These are phyloP conservation scores for Aspergillus sp. DNA, from an alignment of 2,329 filamentous ascomycete species.

Conservation along the genomic window DNA sequence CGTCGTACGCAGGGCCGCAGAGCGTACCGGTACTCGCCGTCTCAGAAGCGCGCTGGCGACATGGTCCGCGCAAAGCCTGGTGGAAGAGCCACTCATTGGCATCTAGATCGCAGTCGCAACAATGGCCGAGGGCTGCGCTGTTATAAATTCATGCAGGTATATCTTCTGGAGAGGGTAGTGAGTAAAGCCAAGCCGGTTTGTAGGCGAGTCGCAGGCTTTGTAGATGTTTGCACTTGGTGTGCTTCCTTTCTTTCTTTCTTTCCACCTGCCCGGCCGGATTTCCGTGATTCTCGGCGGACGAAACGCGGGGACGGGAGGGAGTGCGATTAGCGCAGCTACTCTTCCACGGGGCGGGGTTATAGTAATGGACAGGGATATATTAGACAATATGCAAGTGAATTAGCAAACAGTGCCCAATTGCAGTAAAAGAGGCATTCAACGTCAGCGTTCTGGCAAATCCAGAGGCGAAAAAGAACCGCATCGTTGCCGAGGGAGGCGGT, in stretches of 20 bases:
- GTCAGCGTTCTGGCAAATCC: not conserved
- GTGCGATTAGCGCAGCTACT: not conserved
- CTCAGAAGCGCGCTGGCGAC: conserved; percentile 26
- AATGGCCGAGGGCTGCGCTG: not conserved
- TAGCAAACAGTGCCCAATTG: not conserved
- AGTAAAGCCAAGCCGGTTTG: not conserved
- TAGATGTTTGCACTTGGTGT: not conserved
- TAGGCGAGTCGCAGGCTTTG: not conserved
- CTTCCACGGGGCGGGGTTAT: not conserved
- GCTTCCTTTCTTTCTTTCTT: not conserved
- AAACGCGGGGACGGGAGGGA: conserved; percentile 12
- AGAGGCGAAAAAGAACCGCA: conserved; percentile 22
- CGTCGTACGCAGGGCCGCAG: conserved; percentile 21
- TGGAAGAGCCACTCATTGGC: conserved; percentile 32
- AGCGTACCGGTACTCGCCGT: conserved; percentile 18
- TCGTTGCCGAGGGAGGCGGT: conserved; percentile 13
- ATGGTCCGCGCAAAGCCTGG: conserved; percentile 31
- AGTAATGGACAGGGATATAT: not conserved
- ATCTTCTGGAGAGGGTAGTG: not conserved
- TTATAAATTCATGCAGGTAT: not conserved
- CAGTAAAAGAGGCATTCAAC: not conserved
- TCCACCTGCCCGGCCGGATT: conserved; percentile 9
- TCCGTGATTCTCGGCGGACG: conserved; percentile 10
- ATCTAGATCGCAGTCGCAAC: not conserved
- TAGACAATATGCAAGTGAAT: not conserved